These are phyloP conservation scores for Eurotiales sp. DNA, from an alignment of 2,329 filamentous ascomycete genomes.

Conservation along the genomic window DNA sequence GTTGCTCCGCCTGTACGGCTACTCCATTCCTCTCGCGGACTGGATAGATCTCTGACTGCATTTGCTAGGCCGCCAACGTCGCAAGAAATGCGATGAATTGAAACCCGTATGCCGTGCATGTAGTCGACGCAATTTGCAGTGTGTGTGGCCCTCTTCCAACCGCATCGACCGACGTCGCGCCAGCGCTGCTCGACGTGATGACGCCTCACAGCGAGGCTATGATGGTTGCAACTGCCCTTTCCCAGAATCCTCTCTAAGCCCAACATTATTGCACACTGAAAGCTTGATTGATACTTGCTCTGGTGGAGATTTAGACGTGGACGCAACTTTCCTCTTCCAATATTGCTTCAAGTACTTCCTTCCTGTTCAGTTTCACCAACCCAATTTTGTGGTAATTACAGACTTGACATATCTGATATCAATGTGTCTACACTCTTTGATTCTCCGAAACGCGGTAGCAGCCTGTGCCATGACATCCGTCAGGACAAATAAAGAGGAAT, in stretches of 20 bases:
- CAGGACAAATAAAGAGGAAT: background rate
- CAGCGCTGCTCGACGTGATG: no score
- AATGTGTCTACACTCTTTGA: background rate
- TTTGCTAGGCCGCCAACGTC: background rate
- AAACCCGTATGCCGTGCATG: background rate
- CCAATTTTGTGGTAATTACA: background rate
- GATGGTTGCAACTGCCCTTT: background rate
- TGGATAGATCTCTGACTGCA: background rate
- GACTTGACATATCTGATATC: background rate
- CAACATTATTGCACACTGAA: background rate
- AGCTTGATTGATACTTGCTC: background rate
- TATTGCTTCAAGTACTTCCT: background rate
- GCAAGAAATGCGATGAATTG: conserved; percentile 1
- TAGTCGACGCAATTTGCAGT: background rate
- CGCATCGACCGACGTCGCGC: background rate
- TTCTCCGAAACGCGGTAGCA: background rate
- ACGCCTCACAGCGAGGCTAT: no score
- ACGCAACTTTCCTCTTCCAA: background rate
- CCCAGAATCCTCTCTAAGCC: background rate
- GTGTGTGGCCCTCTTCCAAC: conserved; percentile 26
- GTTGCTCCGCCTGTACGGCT: background rate
- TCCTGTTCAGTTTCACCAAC: background rate
- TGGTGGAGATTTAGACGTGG: background rate
- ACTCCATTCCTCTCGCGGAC: background rate
- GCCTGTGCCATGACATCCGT: background rate